These are phyloP conservation scores for Fusarium sp. DNA, from an alignment of 2,329 filamentous ascomycete genomes.

Conservation along the genomic window DNA sequence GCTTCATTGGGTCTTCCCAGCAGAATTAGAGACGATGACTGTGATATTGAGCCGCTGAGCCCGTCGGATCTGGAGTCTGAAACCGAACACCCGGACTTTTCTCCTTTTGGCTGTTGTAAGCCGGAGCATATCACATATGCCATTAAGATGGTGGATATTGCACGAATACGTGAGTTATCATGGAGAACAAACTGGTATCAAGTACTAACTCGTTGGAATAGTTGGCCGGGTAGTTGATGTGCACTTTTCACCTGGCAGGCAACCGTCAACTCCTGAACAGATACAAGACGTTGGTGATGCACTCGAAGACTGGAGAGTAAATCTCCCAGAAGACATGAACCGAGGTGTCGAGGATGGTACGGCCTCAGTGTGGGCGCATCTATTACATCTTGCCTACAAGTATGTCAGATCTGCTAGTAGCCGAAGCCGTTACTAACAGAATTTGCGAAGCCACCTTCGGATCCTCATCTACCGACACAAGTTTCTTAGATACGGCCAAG, in stretches of 20 bases:
- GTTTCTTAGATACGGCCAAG: conserved; percentile 45
- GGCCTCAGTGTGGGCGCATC: conserved; percentile 51
- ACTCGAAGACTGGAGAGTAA: conserved; percentile 50
- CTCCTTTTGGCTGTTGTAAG: conserved; percentile 46
- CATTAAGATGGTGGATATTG: conserved; percentile 54
- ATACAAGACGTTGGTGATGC: conserved; percentile 45
- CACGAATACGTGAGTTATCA: conserved; percentile 45
- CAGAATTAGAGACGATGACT: conserved; percentile 53
- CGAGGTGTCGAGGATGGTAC: conserved; percentile 47
- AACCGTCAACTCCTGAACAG: conserved; percentile 42
- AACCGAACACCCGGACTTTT: conserved; percentile 30
- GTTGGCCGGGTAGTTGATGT: conserved; percentile 51
- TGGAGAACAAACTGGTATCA: too few relatives aligned
- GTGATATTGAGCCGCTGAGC: conserved; percentile 51
- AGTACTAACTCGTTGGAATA: conserved; percentile 18
- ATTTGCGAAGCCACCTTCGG: conserved; percentile 45
- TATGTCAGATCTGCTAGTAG: conserved; percentile 13
- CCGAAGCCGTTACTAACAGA: not conserved
- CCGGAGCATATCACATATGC: conserved; percentile 50
- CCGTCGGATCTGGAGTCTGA: conserved; percentile 48
- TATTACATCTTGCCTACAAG: conserved; percentile 54
- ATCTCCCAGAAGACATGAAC: conserved; percentile 48
- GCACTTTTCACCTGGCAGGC: conserved; percentile 51
- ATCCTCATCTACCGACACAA: conserved; percentile 52
- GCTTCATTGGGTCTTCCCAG: conserved; percentile 52